Evolutionary conservation across 2,329 filamentous ascomycete species (phyloP).

Genomic region (Fusarium sp.): DNA sequence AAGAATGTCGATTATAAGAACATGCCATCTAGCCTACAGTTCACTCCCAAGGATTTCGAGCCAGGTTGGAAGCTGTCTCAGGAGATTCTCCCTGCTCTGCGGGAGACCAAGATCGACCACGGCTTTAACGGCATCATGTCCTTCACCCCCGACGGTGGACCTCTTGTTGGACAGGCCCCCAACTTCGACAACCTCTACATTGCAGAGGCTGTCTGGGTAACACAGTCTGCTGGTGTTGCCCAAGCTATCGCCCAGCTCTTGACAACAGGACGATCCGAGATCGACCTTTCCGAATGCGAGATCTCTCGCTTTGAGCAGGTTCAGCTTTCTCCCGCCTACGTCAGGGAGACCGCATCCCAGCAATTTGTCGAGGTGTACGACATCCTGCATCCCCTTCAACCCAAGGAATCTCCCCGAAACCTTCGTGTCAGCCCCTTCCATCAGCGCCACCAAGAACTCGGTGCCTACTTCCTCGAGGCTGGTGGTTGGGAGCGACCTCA

Average conservation of each 20-base stretch:
- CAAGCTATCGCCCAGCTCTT: conserved; percentile 72
- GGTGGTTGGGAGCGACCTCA: conserved; percentile 75
- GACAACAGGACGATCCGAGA: conserved; percentile 67
- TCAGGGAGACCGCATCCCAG: conserved; percentile 71
- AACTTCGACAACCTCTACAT: conserved; percentile 74
- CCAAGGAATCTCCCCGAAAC: conserved; percentile 69
- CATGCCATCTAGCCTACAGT: conserved; percentile 75
- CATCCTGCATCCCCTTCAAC: conserved; percentile 73
- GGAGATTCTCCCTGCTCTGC: conserved; percentile 68
- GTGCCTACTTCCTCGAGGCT: conserved; percentile 71
- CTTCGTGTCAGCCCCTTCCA: conserved; percentile 73
- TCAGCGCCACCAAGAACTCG: conserved; percentile 67
- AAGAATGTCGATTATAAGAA: conserved; percentile 69
- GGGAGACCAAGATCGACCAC: conserved; percentile 66
- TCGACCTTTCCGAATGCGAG: conserved; percentile 73
- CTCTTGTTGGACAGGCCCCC: conserved; percentile 71
- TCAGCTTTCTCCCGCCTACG: conserved; percentile 69
- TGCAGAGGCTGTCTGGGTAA: conserved; percentile 77
- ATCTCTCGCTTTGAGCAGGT: conserved; percentile 73
- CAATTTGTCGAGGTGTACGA: conserved; percentile 77
- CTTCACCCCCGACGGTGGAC: conserved; percentile 75
- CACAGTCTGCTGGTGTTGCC: conserved; percentile 75
- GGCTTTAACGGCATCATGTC: conserved; percentile 78
- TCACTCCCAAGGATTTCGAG: conserved; percentile 72
- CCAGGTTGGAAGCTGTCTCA: conserved; percentile 72